phyloP scores from a whole-genome alignment of 768 basidiomycete species.

The Boletus rubescentipes region DNA sequence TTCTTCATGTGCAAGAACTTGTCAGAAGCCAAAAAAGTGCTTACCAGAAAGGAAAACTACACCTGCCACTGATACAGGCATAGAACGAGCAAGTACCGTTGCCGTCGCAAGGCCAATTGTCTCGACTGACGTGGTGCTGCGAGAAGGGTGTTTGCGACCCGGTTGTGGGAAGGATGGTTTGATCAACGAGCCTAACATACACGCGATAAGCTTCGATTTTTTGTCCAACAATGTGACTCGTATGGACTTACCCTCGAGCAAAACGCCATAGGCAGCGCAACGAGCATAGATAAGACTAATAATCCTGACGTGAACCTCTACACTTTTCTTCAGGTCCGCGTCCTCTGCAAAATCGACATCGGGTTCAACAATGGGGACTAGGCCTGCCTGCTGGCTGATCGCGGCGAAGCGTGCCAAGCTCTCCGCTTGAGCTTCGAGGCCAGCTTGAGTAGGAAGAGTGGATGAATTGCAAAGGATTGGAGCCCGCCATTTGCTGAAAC shows the following conservation, averaged over 20 bases:
- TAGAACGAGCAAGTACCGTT: slow-evolving; percentile 43
- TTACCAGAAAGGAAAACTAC: slow-evolving; percentile 51
- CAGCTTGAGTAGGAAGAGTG: slow-evolving; percentile 40
- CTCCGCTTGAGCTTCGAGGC: slow-evolving; percentile 47
- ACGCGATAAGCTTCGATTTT: neutral
- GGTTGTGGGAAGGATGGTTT: slow-evolving; percentile 55
- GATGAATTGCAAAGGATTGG: slow-evolving; percentile 45
- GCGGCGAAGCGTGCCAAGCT: slow-evolving; percentile 48
- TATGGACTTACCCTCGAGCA: slow-evolving; percentile 44
- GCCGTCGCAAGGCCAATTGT: slow-evolving; percentile 47
- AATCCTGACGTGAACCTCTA: slow-evolving; percentile 46
- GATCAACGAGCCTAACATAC: slow-evolving; percentile 42
- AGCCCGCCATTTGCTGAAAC: slow-evolving; percentile 54
- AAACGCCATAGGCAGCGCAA: slow-evolving; percentile 45
- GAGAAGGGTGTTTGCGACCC: slow-evolving; percentile 42
- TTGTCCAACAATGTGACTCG: neutral
- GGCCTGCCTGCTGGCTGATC: slow-evolving; percentile 49
- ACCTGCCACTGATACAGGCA: slow-evolving; percentile 48
- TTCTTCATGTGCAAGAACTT: neutral
- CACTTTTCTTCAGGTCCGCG: slow-evolving; percentile 44
- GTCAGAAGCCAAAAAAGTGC: slow-evolving; percentile 7
- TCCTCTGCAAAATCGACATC: slow-evolving; percentile 52
- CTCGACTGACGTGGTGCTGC: slow-evolving; percentile 35
- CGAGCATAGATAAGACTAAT: slow-evolving; percentile 46
- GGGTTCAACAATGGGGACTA: slow-evolving; percentile 54